Evolutionary conservation across 176 grass and related monocot species (phyloP), one percentile per base, ranked within the genome.

Genomic region (Hyparrhenia diplandra): DNA sequence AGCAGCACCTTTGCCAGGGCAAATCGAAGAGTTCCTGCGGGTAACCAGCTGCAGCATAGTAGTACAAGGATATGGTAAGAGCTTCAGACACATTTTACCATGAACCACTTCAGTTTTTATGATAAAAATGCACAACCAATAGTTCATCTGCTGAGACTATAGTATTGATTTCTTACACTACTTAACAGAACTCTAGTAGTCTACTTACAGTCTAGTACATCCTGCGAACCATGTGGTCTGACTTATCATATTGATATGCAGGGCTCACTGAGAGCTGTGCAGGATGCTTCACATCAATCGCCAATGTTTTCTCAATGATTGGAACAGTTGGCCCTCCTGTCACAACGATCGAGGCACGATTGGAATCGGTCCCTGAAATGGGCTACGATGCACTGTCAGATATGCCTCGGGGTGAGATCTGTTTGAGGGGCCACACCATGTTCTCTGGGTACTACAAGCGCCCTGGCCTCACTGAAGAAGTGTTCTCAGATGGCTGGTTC

Each of bases 21-120:
- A 98, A 13, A 32, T 98, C 2, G 95, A 98, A 90, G 95, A 98
- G 81, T 98, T 98, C 79, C 74, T 98, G 69, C 85, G 96, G 55
- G 90, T 98, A 71, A 84, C 86, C 5, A 89, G 90, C 67, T 88
- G 90, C 78, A 93, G 96, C n/a, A 67, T 88, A n/a, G 76, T 98
- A 8, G 87, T 88, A 86, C 96, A 98, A 88, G 96, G 96, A 93
- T 98, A 98, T 87, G 96, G 96, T 98, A 84, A 80, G 63, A 67
- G 10, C 18, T 52, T 30, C 30, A 37, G 43, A 58, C 10, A 3
- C 55, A 43, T 66, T 52, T 72, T 69, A 66, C 25, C 70, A 68
- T 43, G 32, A 42, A 4, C 5, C 21, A 30, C 3, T 39, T 37
- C 21, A 63, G 43, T 51, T 73, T 9, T 31, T 62, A 40, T 76